Evolutionary conservation across 345 rosid species (phyloP).

Genomic region (Eucalyptus pauciflora): DNA sequence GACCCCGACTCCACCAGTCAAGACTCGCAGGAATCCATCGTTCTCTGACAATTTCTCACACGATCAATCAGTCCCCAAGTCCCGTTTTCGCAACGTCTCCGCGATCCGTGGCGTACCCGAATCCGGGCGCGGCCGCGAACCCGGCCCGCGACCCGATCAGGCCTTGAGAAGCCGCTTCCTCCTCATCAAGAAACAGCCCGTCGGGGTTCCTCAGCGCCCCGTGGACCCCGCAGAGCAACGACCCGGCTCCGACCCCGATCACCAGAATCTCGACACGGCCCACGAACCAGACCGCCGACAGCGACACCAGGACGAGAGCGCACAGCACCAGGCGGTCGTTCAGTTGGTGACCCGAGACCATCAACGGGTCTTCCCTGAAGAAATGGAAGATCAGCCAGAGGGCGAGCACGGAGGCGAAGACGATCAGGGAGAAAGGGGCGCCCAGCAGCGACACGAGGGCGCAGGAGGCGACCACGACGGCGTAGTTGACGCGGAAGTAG

Average conservation of each 20-base stretch:
- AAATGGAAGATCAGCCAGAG: constrained; percentile 32
- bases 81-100: neutral
- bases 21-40: neutral
- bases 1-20: neutral
- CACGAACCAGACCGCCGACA: constrained; percentile 18
- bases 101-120: neutral
- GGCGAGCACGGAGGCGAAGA: neutral
- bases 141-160: constrained; percentile 6
- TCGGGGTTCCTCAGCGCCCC: constrained; percentile 14
- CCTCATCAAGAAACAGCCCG: constrained; percentile 16
- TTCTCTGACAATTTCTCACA: neutral
- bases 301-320: constrained; percentile 10
- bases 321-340: constrained; percentile 9
- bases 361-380: constrained; percentile 25
- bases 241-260: constrained; percentile 9
- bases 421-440: constrained; percentile 15
- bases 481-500: constrained; percentile 34
- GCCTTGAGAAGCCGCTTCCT: neutral
- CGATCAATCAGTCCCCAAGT: neutral
- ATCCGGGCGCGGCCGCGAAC: neutral
- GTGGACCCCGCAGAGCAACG: constrained; percentile 15
- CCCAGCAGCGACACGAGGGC: constrained; percentile 15
- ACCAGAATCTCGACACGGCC: constrained; percentile 6
- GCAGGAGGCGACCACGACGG: constrained; percentile 9
- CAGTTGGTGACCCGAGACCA: constrained; percentile 12